Evolutionary conservation across 768 basidiomycete species (phyloP).

Genomic region (Naematelia aurantialba): DNA sequence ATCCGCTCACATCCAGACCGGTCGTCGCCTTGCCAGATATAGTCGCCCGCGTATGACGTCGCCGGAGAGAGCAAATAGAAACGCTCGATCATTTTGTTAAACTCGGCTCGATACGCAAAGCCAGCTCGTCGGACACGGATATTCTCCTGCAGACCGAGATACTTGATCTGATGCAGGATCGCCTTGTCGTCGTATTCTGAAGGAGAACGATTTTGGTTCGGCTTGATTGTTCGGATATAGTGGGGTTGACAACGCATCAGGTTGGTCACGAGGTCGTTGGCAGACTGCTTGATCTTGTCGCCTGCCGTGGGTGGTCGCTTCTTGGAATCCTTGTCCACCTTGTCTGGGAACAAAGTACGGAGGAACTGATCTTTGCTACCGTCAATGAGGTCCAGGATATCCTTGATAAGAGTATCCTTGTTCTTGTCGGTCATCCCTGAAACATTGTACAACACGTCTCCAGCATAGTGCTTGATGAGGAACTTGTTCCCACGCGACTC

Average conservation of each 20-base stretch:
- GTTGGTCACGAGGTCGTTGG: constrained; percentile 91
- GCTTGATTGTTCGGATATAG: constrained; percentile 98
- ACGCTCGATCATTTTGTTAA: constrained; percentile 97
- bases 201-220: constrained; percentile 90
- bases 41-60: constrained; percentile 97
- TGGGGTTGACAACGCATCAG: constrained; percentile 95
- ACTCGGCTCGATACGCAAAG: constrained; percentile 96
- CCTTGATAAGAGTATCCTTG: constrained; percentile 94
- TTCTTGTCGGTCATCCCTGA: constrained; percentile 99
- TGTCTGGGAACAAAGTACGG: constrained; percentile 83
- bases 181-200: constrained; percentile 92
- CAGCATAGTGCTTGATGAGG: constrained; percentile 92
- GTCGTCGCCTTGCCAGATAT: constrained; percentile 88
- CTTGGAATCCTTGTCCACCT: constrained; percentile 93
- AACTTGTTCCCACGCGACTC: constrained; percentile 92
- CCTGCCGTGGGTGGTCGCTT: constrained; percentile 96
- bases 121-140: constrained; percentile 95
- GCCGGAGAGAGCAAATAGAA: constrained; percentile 93
- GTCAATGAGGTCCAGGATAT: constrained; percentile 82
- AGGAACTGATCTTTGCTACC: constrained; percentile 78
- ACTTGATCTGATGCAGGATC: constrained; percentile 97
- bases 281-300: constrained; percentile 92
- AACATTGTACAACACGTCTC: constrained; percentile 97
- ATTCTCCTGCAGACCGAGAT: constrained; percentile 96
- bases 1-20: constrained; percentile 90